Conservation (phyloP, 148 eudicot species). For the Spergularia marina region DNA sequence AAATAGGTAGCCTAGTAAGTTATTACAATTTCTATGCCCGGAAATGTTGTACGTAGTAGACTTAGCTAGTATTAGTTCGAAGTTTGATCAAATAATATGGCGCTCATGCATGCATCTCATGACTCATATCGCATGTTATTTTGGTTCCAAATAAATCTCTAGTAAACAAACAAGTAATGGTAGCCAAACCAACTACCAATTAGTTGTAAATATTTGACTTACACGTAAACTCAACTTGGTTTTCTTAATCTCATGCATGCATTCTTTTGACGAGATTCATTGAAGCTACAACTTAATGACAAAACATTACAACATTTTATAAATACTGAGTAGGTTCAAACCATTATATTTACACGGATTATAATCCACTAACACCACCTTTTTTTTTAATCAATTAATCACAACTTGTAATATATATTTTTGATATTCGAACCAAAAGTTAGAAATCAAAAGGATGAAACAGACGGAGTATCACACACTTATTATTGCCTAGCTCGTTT, state of each 20-base stretch:
- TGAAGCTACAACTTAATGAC: conserved; percentile 26
- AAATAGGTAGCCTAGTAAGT: not conserved
- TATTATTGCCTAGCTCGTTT: too few species aligned
- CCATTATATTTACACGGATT: too few species aligned
- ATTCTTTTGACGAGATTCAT: conserved; percentile 5
- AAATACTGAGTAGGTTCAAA: too few species aligned
- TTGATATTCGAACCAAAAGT: too few species aligned
- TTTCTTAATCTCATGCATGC: not conserved
- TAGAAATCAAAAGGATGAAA: too few species aligned
- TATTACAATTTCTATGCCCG: not conserved
- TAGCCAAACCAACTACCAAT: conserved; percentile 2
- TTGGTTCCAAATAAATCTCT: not conserved
- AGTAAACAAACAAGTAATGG: not conserved
- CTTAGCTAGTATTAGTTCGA: not conserved
- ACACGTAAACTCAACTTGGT: not conserved
- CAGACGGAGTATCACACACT: too few species aligned
- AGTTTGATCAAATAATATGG: not conserved
- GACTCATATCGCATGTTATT: not conserved
- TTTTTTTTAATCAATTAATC: too few species aligned
- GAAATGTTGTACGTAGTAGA: not conserved
- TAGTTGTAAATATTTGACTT: not conserved
- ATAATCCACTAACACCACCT: too few species aligned
- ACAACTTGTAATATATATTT: too few species aligned
- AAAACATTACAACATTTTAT: not conserved
- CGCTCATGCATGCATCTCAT: conserved; percentile 17